These are phyloP conservation scores for Lycium ferocissimum DNA, from an alignment of 257 asterid genomes.

Conservation along the genomic window DNA sequence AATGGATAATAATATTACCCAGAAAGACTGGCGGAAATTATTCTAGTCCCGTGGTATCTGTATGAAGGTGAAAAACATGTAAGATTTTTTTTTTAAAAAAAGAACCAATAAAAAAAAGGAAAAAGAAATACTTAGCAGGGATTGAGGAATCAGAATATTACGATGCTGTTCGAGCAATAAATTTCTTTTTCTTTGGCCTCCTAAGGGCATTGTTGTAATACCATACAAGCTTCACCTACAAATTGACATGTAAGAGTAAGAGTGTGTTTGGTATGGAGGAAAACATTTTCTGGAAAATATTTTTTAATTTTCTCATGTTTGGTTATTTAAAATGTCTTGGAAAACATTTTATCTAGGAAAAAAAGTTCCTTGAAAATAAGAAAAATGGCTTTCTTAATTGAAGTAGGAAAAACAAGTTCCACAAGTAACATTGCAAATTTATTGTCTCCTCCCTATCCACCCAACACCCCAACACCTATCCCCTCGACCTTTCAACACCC, in stretches of 20 bases:
- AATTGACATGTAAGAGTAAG: neutral
- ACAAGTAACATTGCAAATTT: too few relatives aligned
- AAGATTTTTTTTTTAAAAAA: neutral
- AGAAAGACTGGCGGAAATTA: conserved; percentile 89
- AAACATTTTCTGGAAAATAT: too few relatives aligned
- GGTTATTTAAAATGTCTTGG: too few relatives aligned
- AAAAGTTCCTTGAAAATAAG: too few relatives aligned
- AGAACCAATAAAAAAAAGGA: neutral
- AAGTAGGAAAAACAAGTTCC: too few relatives aligned
- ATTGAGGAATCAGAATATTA: conserved; percentile 39
- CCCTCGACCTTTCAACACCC: too few relatives aligned
- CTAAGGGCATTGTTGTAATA: conserved; percentile 96
- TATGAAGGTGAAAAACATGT: conserved; percentile 28
- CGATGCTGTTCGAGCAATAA: conserved; percentile 92
- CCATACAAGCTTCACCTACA: conserved; percentile 95
- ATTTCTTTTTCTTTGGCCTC: conserved; percentile 91
- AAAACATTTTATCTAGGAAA: too few relatives aligned
- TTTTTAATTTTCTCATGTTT: too few relatives aligned
- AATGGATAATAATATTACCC: conserved; percentile 54
- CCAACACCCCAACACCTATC: too few relatives aligned
- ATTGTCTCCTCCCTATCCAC: too few relatives aligned
- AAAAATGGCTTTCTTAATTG: too few relatives aligned
- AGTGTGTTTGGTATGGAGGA: too few relatives aligned
- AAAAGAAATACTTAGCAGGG: neutral
- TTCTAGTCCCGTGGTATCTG: conserved; percentile 97